These are phyloP conservation scores for Dendrobium chrysotoxum DNA, from an alignment of 106 monocot species.

Conservation along the genomic window DNA sequence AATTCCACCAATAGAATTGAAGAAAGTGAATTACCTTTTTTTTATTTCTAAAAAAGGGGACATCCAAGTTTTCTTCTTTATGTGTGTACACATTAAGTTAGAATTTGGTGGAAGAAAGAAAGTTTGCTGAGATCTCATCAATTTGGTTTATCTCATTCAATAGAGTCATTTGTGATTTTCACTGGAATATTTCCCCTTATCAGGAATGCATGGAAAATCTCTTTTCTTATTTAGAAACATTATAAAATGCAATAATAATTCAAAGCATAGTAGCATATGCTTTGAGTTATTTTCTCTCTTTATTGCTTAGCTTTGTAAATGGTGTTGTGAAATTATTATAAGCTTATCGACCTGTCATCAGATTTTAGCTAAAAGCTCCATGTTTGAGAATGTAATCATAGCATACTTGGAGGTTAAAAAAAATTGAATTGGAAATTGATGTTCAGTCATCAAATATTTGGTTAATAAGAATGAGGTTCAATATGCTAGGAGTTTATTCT, in stretches of 20 bases:
- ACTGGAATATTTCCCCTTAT: not conserved
- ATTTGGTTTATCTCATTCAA: conserved; percentile 5
- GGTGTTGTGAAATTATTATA: conserved; percentile 1
- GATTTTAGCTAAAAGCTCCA: not conserved
- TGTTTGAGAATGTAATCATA: conserved; percentile 5
- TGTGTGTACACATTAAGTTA: conserved; percentile 1
- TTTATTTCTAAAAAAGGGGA: not conserved
- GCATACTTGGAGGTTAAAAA: conserved; percentile 2
- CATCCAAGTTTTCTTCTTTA: conserved; percentile 1
- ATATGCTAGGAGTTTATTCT: not conserved
- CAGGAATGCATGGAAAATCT: conserved; percentile 7
- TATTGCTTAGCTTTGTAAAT: not conserved
- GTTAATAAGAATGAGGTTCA: not conserved
- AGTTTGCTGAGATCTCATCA: not conserved
- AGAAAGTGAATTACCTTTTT: not conserved
- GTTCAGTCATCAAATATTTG: not conserved
- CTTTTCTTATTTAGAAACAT: conserved; percentile 1
- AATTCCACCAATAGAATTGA: not conserved
- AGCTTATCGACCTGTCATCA: not conserved
- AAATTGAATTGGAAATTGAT: not conserved
- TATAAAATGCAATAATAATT: not conserved
- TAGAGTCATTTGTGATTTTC: conserved; percentile 4
- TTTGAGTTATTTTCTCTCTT: not conserved
- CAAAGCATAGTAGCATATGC: not conserved
- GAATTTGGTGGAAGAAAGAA: not conserved